Base-by-base conservation (phyloP, 805 yeast species). In the Yarrowia osloensis region DNA sequence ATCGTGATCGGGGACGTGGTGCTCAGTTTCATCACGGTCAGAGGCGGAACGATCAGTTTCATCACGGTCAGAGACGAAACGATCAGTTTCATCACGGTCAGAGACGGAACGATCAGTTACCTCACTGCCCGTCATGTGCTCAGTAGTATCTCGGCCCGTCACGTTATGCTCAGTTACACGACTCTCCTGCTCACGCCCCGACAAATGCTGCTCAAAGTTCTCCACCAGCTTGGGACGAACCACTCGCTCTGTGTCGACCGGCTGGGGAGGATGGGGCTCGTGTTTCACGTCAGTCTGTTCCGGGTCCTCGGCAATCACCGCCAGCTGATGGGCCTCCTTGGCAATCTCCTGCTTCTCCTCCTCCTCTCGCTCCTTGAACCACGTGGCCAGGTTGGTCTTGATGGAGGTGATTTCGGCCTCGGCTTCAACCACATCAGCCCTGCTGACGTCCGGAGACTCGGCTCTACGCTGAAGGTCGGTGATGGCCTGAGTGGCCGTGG, bases 321-420 rank as follows among this genome's bases (percentile, higher is more conserved):
- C 61, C 15, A 54, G 24, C 24, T 54, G 31, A 24, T 54, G 61
- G 15, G 61, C 61, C 44, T 54, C 61, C 44, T 54, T 54, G 44
- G 61, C 61, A 35, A 54, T 54, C 44, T 35, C 44, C 11, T 54
- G 24, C 44, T 35, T 35, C 33, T 54, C 61, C 44, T 54, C 61
- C 11, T 24, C 61, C 7, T 54, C 61, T 17, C 61, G 61, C 8
- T 54, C 61, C 44, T 24, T 54, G 61, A 54, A 54, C 61, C 61
- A 54, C 3, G 29, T 22, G 0, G 61, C 61, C 44, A 54, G 61
- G 11, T 54, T 54, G 24, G 44, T 37, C 31, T 54, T 54, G 61
- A 54, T 54, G 33, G 61, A 54, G 61, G 11, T 54, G 22, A 54
- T 54, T n/a, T 54, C 61, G 17, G 61, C 61, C 61, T 54, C 44